Evolutionary conservation across 2,329 filamentous ascomycete species (phyloP), one percentile per base, ranked within the genome.

Genomic region (Clonostachys rhizophaga): DNA sequence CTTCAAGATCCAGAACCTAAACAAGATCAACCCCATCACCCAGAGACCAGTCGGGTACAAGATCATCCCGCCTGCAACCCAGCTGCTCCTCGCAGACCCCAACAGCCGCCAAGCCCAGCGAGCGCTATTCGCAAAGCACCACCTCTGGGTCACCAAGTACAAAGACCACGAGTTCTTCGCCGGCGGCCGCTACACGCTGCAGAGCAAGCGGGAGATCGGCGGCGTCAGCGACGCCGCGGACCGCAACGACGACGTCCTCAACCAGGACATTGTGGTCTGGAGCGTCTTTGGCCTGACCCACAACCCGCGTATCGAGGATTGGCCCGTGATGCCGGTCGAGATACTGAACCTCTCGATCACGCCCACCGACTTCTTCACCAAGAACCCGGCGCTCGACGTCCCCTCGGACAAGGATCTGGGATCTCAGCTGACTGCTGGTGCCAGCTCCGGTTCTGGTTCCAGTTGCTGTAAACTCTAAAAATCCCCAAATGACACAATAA

Each of bases 241-340:
- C 4, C 55, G 64, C 10, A 70, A 74, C 6, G 79, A 84, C 18
- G 66, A 72, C 41, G 72, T 60, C 62, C 51, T 62, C 24, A 46
- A 84, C 44, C 67, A 73, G 16, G 74, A 81, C 43, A 68, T 80
- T 33, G 78, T 83, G 0, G 61, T 83, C 5, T 83, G 78, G 76
- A 71, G 77, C 7, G 72, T 76, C 9, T 75, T 75, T 56, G 70
- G 83, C 16, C 73, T 85, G 14, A 86, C 83, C 34, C 83, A 87
- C 52, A 78, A 84, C 36, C 82, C 83, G 0, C 69, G 83, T 2
- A 72, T 78, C 10, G 83, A 87, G 56, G 84, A 87, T 57, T 87
- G 84, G 68, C 83, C 83, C 0, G 79, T 87, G 20, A 86, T 87
- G 83, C 81, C 81, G 0, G 74, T 73, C 52, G 81, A 85, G 59